Evolutionary conservation across 2,329 filamentous ascomycete genomes (phyloP).

Genomic region (Calonectria leucothoes): DNA sequence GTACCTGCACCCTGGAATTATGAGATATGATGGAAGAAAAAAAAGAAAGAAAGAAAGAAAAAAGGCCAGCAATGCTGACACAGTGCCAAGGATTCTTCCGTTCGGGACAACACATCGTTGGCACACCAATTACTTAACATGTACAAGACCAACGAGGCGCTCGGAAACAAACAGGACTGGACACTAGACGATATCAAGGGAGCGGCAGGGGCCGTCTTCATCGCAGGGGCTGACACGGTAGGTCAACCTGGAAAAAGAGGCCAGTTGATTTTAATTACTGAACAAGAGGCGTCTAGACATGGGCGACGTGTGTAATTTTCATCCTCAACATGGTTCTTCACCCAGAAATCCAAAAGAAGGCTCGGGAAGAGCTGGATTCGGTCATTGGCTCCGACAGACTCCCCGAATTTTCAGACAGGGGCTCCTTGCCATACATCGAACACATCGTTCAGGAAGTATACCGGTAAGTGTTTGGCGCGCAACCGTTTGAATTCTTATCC

Average conservation of each 20-base stretch:
- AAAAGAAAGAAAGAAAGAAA: background rate
- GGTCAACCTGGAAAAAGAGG: conserved; percentile 18
- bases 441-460: conserved; percentile 58
- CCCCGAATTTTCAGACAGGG: conserved; percentile 58
- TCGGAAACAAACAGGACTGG: conserved; percentile 34
- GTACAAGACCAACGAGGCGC: conserved; percentile 28
- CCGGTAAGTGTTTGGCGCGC: conserved; percentile 37
- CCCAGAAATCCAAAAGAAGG: conserved; percentile 59
- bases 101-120: conserved; percentile 35
- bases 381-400: conserved; percentile 55
- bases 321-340: conserved; percentile 56
- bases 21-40: background rate
- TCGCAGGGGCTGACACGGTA: conserved; percentile 59
- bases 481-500: background rate
- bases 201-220: conserved; percentile 60
- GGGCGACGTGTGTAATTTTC: conserved; percentile 49
- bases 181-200: conserved; percentile 60
- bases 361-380: conserved; percentile 57
- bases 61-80: conserved; percentile 29
- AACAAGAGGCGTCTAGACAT: conserved; percentile 33
- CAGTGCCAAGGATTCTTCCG: conserved; percentile 21
- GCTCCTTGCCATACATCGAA: conserved; percentile 56
- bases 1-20: background rate
- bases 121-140: conserved; percentile 39
- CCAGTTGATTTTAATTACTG: conserved; percentile 37